These are phyloP conservation scores for Vickermania ingenoplastis DNA, from an alignment of 208 protist genomes.

Conservation along the genomic window DNA sequence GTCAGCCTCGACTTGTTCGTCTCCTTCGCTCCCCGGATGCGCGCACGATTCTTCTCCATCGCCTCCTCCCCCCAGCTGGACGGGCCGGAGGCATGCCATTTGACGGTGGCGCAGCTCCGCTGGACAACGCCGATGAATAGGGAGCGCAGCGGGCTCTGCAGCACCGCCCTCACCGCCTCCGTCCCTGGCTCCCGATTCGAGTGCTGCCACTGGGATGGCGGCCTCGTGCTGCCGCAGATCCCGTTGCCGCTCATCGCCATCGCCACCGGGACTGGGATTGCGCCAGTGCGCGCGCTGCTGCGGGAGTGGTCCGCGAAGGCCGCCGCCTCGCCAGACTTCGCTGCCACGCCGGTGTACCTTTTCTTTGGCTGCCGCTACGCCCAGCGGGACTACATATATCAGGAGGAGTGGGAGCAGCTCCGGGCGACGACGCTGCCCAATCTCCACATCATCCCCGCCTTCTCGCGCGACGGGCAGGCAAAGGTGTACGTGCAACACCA, in stretches of 20 bases:
- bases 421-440: constrained; percentile 11
- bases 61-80: constrained; percentile 58
- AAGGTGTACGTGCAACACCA: constrained; percentile 87
- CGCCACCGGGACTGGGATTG: constrained; percentile 77
- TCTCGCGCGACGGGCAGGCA: constrained; percentile 63
- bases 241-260: constrained; percentile 55
- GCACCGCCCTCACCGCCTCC: constrained; percentile 27
- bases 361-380: constrained; percentile 72
- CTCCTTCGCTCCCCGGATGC: constrained; percentile 51
- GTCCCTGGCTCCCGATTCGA: constrained; percentile 26
- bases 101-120: constrained; percentile 64
- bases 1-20: constrained; percentile 52
- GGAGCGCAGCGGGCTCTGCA: constrained; percentile 61
- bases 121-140: constrained; percentile 74
- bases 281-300: constrained; percentile 58
- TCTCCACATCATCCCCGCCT: constrained; percentile 64
- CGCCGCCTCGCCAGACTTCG: constrained; percentile 12
- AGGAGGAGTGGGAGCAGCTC: constrained; percentile 44
- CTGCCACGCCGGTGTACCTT: constrained; percentile 49
- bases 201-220: constrained; percentile 63
- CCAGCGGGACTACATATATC: constrained; percentile 69
- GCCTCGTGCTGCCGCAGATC: constrained; percentile 24
- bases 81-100: constrained; percentile 11
- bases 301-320: constrained; percentile 44
- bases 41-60: constrained; percentile 69